These are phyloP conservation scores for Raffaelea deltoideospora DNA, from an alignment of 2,329 filamentous ascomycete genomes.

Conservation along the genomic window DNA sequence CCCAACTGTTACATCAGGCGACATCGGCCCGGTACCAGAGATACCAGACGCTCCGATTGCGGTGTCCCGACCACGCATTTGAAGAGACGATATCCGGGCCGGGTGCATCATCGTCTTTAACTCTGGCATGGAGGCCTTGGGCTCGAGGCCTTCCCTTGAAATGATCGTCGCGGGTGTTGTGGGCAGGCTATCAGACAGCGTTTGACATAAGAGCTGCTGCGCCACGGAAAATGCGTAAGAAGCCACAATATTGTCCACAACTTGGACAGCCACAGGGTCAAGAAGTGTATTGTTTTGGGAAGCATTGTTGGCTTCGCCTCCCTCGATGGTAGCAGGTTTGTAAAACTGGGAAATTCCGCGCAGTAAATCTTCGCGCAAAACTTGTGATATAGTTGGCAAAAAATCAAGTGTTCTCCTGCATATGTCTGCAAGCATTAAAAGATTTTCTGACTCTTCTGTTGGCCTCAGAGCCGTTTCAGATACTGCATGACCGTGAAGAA, in stretches of 20 bases:
- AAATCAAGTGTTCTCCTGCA: conserved; percentile 74
- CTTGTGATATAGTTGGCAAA: conserved; percentile 62
- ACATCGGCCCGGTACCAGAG: no score
- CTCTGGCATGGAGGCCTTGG: conserved; percentile 47
- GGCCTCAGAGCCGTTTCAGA: conserved; percentile 28
- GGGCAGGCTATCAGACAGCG: conserved; percentile 50
- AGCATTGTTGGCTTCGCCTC: conserved; percentile 18
- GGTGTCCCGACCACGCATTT: conserved; percentile 22
- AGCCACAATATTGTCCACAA: conserved; percentile 59
- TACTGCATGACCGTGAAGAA: conserved; percentile 41
- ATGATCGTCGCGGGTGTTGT: conserved; percentile 45
- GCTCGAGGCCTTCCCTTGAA: conserved; percentile 33
- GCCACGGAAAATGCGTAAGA: conserved; percentile 67
- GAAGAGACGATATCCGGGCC: conserved; percentile 46
- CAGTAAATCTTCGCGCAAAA: conserved; percentile 64
- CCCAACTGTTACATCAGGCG: no score
- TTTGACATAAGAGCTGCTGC: conserved; percentile 64
- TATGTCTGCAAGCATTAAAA: conserved; percentile 70
- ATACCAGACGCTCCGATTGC: no score
- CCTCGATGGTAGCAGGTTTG: conserved; percentile 7
- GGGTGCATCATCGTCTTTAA: conserved; percentile 59
- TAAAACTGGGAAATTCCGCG: conserved; percentile 31
- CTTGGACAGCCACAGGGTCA: conserved; percentile 27
- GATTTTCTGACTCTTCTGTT: conserved; percentile 53
- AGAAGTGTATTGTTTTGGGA: conserved; percentile 7